Evolutionary conservation across 805 yeast genomes (phyloP).

Genomic region (Yarrowia deformans): DNA sequence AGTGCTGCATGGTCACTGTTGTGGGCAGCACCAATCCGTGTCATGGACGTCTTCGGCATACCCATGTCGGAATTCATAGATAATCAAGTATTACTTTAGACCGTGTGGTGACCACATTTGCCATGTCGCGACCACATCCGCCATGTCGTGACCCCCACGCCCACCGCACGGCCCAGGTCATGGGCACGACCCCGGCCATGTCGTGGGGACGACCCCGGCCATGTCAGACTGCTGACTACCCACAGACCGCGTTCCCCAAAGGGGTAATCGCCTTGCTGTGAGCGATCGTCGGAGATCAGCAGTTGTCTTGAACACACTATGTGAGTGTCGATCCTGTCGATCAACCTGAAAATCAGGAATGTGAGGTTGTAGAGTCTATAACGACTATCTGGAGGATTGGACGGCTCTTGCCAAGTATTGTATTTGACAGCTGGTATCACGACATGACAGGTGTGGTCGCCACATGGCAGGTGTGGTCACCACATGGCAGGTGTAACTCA

Average conservation of each 20-base stretch:
- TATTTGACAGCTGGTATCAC: too few relatives aligned
- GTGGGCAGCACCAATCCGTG: too few relatives aligned
- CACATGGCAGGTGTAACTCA: too few relatives aligned
- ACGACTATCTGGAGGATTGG: too few relatives aligned
- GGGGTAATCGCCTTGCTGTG: neutral
- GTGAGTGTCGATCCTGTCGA: neutral
- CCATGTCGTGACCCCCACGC: neutral
- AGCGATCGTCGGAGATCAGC: neutral
- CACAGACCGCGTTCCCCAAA: neutral
- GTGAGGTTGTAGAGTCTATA: neutral
- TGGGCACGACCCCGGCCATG: neutral
- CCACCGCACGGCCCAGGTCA: too few relatives aligned
- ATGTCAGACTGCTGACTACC: neutral
- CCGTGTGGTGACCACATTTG: neutral
- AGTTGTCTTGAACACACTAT: constrained; percentile 1
- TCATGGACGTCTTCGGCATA: too few relatives aligned
- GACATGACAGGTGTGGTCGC: too few relatives aligned
- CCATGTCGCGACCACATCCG: neutral
- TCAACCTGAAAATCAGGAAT: constrained; percentile 24
- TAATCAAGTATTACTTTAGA: too few relatives aligned
- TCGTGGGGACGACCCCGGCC: neutral
- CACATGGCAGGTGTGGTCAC: too few relatives aligned
- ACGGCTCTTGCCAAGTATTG: too few relatives aligned
- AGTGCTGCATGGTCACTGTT: too few relatives aligned
- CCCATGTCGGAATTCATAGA: too few relatives aligned